These are phyloP conservation scores for Dothideomycetes sp. DNA, from an alignment of 2,329 filamentous ascomycete species.

Conservation along the genomic window DNA sequence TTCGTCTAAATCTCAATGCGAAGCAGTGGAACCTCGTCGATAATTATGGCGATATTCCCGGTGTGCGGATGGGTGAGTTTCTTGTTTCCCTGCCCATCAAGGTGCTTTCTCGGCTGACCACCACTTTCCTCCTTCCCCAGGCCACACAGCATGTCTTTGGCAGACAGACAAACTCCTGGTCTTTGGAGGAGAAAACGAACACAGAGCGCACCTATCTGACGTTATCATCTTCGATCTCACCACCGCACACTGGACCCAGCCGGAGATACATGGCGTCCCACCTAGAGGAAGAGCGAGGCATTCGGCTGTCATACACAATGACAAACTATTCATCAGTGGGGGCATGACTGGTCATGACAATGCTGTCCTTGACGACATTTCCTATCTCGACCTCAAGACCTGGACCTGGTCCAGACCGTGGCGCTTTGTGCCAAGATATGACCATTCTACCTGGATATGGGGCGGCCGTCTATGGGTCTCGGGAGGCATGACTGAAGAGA, in stretches of 20 bases:
- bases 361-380: conserved; percentile 88
- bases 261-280: conserved; percentile 70
- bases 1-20: conserved; percentile 74
- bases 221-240: conserved; percentile 93
- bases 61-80: conserved; percentile 79
- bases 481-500: conserved; percentile 85
- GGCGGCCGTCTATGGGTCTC: conserved; percentile 92
- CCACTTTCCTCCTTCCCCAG: conserved; percentile 40
- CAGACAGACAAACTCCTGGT: conserved; percentile 91
- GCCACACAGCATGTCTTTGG: conserved; percentile 89
- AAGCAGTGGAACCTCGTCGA: conserved; percentile 93
- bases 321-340: conserved; percentile 91
- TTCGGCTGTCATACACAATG: conserved; percentile 86
- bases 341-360: conserved; percentile 92
- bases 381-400: conserved; percentile 91
- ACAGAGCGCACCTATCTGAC: conserved; percentile 88
- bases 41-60: conserved; percentile 96
- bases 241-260: conserved; percentile 90
- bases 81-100: neutral
- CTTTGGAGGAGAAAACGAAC: conserved; percentile 96
- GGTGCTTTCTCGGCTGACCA: conserved; percentile 6
- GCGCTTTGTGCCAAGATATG: conserved; percentile 90
- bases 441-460: conserved; percentile 92
- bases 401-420: conserved; percentile 96
- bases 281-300: conserved; percentile 87